phyloP scores from a whole-genome alignment of 305 asterid genomes.

The Fraxinus dipetala region DNA sequence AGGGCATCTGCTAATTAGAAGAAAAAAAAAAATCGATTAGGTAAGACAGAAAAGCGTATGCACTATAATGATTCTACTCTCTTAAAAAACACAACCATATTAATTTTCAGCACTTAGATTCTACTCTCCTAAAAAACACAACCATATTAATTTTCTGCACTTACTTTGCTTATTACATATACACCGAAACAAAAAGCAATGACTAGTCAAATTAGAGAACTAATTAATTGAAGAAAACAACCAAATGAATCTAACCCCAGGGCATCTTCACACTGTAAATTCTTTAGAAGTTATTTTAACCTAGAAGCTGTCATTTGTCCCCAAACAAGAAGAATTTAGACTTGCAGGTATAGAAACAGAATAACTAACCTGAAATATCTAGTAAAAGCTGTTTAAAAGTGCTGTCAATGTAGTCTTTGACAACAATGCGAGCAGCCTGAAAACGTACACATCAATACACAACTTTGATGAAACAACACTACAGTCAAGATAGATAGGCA shows the following conservation, averaged over 20 bases:
- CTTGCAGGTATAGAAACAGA: background rate
- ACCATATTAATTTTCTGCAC: background rate
- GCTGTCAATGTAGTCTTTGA: slow-evolving; percentile 37
- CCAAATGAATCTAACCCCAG: background rate
- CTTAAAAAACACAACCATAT: background rate
- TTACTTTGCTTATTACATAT: background rate
- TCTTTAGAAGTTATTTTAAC: background rate
- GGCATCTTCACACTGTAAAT: background rate
- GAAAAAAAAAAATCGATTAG: background rate
- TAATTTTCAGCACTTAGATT: background rate
- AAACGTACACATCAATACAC: slow-evolving; percentile 16
- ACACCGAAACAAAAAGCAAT: background rate
- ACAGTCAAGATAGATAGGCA: background rate
- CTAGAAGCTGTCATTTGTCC: background rate
- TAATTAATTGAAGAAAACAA: background rate
- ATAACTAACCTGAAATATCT: slow-evolving; percentile 43
- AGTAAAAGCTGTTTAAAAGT: slow-evolving; percentile 38
- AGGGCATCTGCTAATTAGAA: slow-evolving; percentile 35
- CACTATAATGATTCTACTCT: background rate
- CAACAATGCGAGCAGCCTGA: slow-evolving; percentile 41
- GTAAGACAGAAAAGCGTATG: background rate
- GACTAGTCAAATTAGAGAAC: background rate
- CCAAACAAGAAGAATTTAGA: background rate
- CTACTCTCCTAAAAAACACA: background rate
- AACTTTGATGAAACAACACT: background rate